Evolutionary conservation across 2,329 filamentous ascomycete species (phyloP), one percentile per base, ranked within the genome.

Genomic region (Pseudocercospora fuligena): DNA sequence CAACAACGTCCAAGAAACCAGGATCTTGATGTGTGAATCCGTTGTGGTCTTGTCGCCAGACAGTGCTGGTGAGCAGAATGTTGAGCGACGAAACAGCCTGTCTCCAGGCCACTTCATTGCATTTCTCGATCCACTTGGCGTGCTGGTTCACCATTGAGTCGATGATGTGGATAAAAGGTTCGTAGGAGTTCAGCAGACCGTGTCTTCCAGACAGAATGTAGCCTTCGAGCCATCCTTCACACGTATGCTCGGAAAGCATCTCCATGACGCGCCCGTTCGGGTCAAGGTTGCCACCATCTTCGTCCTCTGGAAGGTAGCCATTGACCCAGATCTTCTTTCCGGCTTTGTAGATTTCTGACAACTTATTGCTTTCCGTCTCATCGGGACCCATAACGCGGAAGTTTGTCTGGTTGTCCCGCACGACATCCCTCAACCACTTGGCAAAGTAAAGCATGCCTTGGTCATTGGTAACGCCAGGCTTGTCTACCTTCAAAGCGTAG

Each of bases 111-210:
- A 93, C 89, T 75, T 93, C 91, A n/a, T 89, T 82, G 70, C 88
- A 91, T 81, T 93, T 94, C 78, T 94, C 91, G 60, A 93, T 86
- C 91, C 91, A 93, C 78, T 94, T 94, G 82, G 90, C 92, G 80
- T 94, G 91, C 81, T 92, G 91, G 77, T 92, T 93, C 67, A 94
- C 91, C 91, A 94, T 94, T 1, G 89, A 92, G 78, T 93, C 90
- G 73, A 94, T 92, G 73, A 94, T 88, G 75, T 93, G 90, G 66
- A 93, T 91, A 76, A 94, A 94, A 0, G 91, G 90, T 78, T 94
- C 91, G 80, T 94, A 94, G 76, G 88, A 91, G 84, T 93, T 93
- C 66, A 94, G 85, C 66, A 94, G 77, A 12, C 91, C 91, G 70
- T 93, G 91, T 5, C 91, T 86, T 29, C 91, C 91, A 63, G 88